Evolutionary conservation across 2,329 filamentous ascomycete species (phyloP), one percentile per base, ranked within the genome.

Genomic region (Dothistroma pini): DNA sequence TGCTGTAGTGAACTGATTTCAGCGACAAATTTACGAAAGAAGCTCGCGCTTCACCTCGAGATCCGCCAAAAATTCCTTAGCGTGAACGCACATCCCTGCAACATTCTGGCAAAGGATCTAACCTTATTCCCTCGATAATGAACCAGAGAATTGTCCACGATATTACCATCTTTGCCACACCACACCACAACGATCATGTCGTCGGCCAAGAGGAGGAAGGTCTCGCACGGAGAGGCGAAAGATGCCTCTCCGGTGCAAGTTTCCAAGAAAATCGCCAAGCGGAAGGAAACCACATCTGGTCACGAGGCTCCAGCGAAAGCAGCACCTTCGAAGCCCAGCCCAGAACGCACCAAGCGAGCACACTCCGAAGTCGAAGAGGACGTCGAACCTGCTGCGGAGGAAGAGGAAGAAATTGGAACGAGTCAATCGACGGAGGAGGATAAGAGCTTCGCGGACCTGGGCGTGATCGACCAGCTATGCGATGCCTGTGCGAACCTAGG

Each of bases 401-500:
- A 65, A 41, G 59, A 64, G 31, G 60, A 58, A 5, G 63, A 65
- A 32, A 60, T 68, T 3, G 56, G 70, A 66, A 69, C 55, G 62
- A 44, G 41, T 44, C 41, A 2, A n/a, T 44, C 41, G 14, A n/a
- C 16, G 14, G 14, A 44, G 41, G 41, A 44, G 16, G 57, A 59
- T 29, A 88, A 88, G 76, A 86, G 85, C 0, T 91, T 91, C 70
- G 85, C 83, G 58, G 88, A 90, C 35, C 74, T 90, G 50, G 93
- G 93, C 25, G 84, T 97, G 54, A 89, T 93, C 61, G 91, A 96
- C 59, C 85, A 89, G 32, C 83, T 99, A 57, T 96, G 91, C 77
- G 93, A 97, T 74, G 91, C 93, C 54, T 97, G 93, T 78, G 84
- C 84, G 5, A 81, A 85, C 0, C 83, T 97, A 57, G 89, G 89